Evolutionary conservation across 1,284 basidiomycete species (phyloP).

Genomic region (Rugosomyces carneus): DNA sequence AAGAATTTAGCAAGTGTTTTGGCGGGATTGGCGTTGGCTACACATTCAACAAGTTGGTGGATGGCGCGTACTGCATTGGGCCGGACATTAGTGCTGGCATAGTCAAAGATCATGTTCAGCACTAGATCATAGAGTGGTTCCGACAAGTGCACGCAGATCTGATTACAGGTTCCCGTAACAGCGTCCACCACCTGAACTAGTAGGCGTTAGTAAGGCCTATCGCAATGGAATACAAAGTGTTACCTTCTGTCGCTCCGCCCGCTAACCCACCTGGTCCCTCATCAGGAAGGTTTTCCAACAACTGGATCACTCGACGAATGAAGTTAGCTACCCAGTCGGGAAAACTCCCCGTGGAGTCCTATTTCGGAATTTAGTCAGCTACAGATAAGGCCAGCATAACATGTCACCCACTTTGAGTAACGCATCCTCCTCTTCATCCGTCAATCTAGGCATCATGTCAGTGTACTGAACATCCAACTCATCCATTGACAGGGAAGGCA

Average conservation of each 20-base stretch:
- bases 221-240: background rate
- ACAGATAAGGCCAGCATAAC: background rate
- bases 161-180: constrained; percentile 61
- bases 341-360: constrained; percentile 58
- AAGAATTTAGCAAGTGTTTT: constrained; percentile 78
- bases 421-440: constrained; percentile 54
- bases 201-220: background rate
- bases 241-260: constrained; percentile 60
- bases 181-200: constrained; percentile 65
- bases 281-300: constrained; percentile 87
- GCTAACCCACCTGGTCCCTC: constrained; percentile 56
- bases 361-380: constrained; percentile 1
- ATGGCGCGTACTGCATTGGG: constrained; percentile 85
- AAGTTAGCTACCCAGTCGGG: constrained; percentile 84
- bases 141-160: constrained; percentile 80
- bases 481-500: constrained; percentile 32
- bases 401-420: constrained; percentile 36
- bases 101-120: constrained; percentile 77
- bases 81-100: constrained; percentile 71
- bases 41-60: constrained; percentile 81
- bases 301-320: constrained; percentile 73
- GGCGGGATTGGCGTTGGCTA: constrained; percentile 73
- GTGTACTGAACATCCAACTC: constrained; percentile 24
- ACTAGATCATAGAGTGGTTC: constrained; percentile 79
- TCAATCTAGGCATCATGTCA: constrained; percentile 28